A percentile compares a stretch with the other conserved stretches of the same genome.
Evolutionary conservation across 2,329 filamentous ascomycete genomes (phyloP).

Genomic region (Cadophora sp.): DNA sequence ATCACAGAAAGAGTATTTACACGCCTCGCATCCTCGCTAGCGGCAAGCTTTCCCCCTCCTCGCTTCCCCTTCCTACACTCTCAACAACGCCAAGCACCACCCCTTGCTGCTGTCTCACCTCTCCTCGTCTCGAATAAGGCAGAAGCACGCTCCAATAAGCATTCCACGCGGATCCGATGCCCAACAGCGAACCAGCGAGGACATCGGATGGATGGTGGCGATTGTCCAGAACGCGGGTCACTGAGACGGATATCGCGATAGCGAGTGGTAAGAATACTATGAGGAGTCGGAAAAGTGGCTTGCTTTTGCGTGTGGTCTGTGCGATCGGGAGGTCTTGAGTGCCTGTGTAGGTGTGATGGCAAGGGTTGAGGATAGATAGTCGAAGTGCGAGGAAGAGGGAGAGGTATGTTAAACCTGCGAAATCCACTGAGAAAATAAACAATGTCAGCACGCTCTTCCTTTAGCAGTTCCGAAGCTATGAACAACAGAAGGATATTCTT

Average conservation of each 20-base stretch:
- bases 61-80: not conserved
- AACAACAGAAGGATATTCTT: not conserved
- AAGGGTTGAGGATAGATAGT: not conserved
- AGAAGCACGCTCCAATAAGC: not conserved
- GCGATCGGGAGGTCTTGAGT: not conserved
- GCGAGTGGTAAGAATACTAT: not conserved
- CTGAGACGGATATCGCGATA: not conserved
- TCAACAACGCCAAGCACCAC: not conserved
- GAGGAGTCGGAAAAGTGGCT: not conserved
- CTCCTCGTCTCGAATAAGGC: not conserved
- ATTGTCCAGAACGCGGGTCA: not conserved
- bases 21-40: not conserved
- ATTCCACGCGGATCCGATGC: not conserved
- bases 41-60: not conserved
- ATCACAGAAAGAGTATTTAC: no score
- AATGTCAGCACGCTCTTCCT: not conserved
- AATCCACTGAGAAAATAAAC: not conserved
- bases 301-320: not conserved
- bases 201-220: not conserved
- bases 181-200: not conserved
- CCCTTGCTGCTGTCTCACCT: not conserved
- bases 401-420: not conserved
- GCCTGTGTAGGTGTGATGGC: not conserved
- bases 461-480: not conserved
- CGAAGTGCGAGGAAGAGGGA: not conserved